phyloP scores from a whole-genome alignment of 805 yeast genomes.

The Metschnikowia reukaufii region DNA sequence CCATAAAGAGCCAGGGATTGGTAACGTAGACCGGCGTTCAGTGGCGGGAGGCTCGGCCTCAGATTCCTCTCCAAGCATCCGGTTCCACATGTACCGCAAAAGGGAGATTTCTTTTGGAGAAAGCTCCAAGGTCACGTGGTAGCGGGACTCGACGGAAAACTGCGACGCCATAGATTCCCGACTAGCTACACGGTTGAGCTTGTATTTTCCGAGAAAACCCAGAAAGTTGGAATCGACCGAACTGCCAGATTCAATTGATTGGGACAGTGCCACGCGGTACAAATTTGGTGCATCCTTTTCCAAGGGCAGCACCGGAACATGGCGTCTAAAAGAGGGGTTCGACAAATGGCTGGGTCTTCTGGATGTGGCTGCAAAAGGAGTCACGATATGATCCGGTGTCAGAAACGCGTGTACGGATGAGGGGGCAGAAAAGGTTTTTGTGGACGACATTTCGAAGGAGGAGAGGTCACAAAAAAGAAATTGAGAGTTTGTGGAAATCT shows the following conservation, averaged over 20 bases:
- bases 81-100: slow-evolving; percentile 44
- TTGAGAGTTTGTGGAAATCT: too few relatives aligned
- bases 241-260: not conserved
- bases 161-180: slow-evolving; percentile 25
- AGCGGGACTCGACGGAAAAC: slow-evolving; percentile 18
- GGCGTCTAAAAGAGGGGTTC: not conserved
- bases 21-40: slow-evolving; percentile 5
- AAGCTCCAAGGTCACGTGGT: slow-evolving; percentile 22
- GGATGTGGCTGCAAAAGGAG: not conserved
- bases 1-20: slow-evolving; percentile 19
- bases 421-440: not conserved
- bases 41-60: slow-evolving; percentile 15
- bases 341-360: slow-evolving; percentile 1
- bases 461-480: too few relatives aligned
- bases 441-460: not conserved
- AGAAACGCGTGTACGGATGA: not conserved
- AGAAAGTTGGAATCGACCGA: slow-evolving; percentile 1
- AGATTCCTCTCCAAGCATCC: slow-evolving; percentile 38
- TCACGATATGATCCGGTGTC: not conserved
- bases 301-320: too few relatives aligned
- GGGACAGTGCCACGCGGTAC: not conserved
- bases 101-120: slow-evolving; percentile 41
- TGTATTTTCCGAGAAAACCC: slow-evolving; percentile 22
- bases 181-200: slow-evolving; percentile 27
- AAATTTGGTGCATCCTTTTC: not conserved